Base-by-base conservation (phyloP, 495 filamentous ascomycete genomes). In the Elasticomyces elasticus region DNA sequence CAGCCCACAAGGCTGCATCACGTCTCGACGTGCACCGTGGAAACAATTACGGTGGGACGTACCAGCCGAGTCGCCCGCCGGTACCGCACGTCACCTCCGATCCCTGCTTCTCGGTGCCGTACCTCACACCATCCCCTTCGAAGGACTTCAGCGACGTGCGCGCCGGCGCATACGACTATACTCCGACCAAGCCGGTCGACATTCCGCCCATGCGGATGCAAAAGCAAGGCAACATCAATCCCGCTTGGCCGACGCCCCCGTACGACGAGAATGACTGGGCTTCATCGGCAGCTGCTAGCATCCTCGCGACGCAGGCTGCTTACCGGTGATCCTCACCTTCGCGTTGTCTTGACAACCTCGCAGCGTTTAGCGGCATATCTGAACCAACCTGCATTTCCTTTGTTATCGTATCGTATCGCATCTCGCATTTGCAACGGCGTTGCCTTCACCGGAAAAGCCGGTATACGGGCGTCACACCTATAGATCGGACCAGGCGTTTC, bases 171-270 rank as follows among this genome's bases (percentile, higher is more conserved):
- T 81, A 83, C 40, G 66, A 69, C 20, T 58, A 56, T 38, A 76
- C 76, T 1, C 75, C 76, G 2, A 69, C 68, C 51, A 74, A 73
- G 51, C 71, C 72, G 15, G 37, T 75, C 17, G 73, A 83, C 48
- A 80, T 89, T 77, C 25, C 83, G 83, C 80, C 77, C 55, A 49
- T 59, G 17, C 69, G 63, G 26, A 52, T 66, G 12, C 69, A 72
- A 24, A 67, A 74, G 46, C 70, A 78, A 25, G 74, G 81, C 56
- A 68, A 76, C 25, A 64, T 73, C 13, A 75, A 64, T 38, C 78
- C 85, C 41, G 88, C 90, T 67, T 95, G 88, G 86, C 90, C 90
- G 24, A 97, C 92, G n/a, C 94, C 94, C 35, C 92, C 92, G 25
- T 94, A 94, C 62, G 83, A 85, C 51, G 90, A 94, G 63, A 79